Conservation (phyloP, 139 green algal genomes). For the Auxenochlorella pyrenoidosa region DNA sequence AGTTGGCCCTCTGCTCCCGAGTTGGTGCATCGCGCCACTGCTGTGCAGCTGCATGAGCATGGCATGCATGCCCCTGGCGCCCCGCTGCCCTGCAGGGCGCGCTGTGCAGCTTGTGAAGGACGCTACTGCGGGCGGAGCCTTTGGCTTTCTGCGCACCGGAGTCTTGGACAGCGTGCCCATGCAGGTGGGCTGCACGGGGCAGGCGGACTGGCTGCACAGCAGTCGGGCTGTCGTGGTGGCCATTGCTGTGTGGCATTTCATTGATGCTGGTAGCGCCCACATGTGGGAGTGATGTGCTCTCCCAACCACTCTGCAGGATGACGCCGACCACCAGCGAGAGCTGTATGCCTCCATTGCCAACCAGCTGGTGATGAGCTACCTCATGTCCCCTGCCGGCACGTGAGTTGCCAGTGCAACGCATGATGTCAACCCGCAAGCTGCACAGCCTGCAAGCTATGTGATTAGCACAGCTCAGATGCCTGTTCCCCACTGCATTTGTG, state of each 20-base stretch:
- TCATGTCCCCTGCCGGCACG: constrained; percentile 15
- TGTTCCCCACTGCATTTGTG: too few species aligned
- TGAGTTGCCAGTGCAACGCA: neutral
- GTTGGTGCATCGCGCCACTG: neutral
- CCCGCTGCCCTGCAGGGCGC: constrained; percentile 20
- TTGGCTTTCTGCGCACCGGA: constrained; percentile 37
- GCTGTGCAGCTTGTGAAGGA: constrained; percentile 26
- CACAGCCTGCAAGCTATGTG: too few species aligned
- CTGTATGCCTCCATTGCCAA: constrained; percentile 34
- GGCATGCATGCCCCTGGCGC: too few species aligned
- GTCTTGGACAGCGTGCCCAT: constrained; percentile 48
- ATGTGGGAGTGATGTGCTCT: too few species aligned
- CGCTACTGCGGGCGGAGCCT: constrained; percentile 30
- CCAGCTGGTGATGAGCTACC: constrained; percentile 36
- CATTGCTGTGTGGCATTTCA: neutral
- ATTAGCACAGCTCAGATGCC: too few species aligned
- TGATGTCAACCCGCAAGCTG: too few species aligned
- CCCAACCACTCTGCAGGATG: constrained; percentile 14
- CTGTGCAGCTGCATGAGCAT: neutral
- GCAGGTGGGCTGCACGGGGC: neutral
- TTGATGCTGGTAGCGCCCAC: too few species aligned
- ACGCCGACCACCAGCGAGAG: constrained; percentile 39
- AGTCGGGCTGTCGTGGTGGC: too few species aligned
- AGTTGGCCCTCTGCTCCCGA: neutral
- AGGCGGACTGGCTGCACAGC: too few species aligned